A percentile compares a stretch with the other conserved stretches of the same genome.
These are phyloP conservation scores for Xylaria sp. DNA, from an alignment of 2,329 filamentous ascomycete genomes.

Conservation along the genomic window DNA sequence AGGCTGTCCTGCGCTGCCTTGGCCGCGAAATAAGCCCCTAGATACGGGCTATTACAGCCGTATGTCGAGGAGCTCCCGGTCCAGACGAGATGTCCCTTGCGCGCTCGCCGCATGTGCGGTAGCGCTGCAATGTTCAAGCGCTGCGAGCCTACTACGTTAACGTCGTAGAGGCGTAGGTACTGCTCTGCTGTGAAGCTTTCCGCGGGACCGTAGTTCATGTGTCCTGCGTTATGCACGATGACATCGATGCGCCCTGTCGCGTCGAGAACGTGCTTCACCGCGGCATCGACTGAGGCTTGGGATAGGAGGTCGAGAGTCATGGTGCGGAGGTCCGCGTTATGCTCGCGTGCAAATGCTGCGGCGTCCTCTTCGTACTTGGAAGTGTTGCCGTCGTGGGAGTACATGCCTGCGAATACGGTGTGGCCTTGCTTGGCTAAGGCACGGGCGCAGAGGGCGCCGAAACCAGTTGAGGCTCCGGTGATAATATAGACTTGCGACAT, in stretches of 20 bases:
- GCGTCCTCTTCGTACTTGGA: constrained; percentile 14
- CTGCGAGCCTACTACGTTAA: constrained; percentile 23
- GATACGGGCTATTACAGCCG: constrained; percentile 15
- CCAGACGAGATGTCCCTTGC: constrained; percentile 19
- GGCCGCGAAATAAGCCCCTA: constrained; percentile 19
- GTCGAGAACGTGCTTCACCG: constrained; percentile 14
- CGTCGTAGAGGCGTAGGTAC: constrained; percentile 21
- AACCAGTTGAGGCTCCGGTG: constrained; percentile 21
- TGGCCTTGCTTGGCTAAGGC: constrained; percentile 22
- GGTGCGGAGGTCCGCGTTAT: constrained; percentile 15
- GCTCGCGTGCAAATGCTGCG: neutral
- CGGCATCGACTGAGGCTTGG: constrained; percentile 19
- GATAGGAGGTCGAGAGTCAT: constrained; percentile 17
- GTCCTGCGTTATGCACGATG: constrained; percentile 21
- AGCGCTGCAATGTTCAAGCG: constrained; percentile 18
- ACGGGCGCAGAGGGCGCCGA: constrained; percentile 20
- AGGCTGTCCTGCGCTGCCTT: constrained; percentile 22
- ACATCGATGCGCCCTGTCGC: constrained; percentile 17
- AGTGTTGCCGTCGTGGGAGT: constrained; percentile 24
- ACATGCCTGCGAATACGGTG: constrained; percentile 21
- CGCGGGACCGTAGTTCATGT: constrained; percentile 21
- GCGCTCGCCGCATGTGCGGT: constrained; percentile 17
- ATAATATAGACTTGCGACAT: constrained; percentile 22
- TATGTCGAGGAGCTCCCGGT: constrained; percentile 21
- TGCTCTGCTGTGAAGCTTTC: constrained; percentile 22